Percentiles rank a stretch among this genome's conserved stretches.
These are phyloP conservation scores for Sordariomycetes sp. DNA, from an alignment of 2,329 filamentous ascomycete species.

Conservation along the genomic window DNA sequence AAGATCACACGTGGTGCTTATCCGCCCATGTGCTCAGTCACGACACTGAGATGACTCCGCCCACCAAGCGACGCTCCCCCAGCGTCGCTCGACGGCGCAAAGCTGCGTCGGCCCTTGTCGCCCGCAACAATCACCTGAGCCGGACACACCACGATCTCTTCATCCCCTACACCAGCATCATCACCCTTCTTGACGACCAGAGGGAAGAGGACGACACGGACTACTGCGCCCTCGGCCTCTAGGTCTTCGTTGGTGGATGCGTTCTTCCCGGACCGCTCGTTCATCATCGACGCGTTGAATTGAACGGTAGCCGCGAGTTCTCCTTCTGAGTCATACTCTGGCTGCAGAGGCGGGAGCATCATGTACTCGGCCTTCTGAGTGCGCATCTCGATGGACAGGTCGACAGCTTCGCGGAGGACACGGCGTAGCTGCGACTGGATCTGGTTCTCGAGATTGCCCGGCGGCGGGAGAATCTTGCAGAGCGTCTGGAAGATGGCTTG, in stretches of 20 bases:
- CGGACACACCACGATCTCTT: conserved; percentile 91
- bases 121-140: conserved; percentile 81
- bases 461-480: conserved; percentile 77
- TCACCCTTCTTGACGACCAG: conserved; percentile 94
- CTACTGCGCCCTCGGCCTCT: conserved; percentile 65
- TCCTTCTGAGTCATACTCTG: conserved; percentile 89
- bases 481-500: conserved; percentile 76
- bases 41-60: conserved; percentile 26
- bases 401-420: conserved; percentile 81
- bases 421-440: conserved; percentile 78
- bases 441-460: conserved; percentile 68
- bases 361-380: conserved; percentile 95
- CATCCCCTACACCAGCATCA: conserved; percentile 76
- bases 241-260: conserved; percentile 63
- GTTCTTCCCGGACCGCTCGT: conserved; percentile 68
- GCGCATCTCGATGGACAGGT: conserved; percentile 92
- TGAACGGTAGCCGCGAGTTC: conserved; percentile 79
- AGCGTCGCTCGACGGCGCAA: conserved; percentile 41
- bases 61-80: conserved; percentile 34
- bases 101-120: conserved; percentile 26
- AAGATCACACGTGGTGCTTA: too few species aligned
- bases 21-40: conserved; percentile 20
- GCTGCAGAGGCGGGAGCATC: conserved; percentile 92
- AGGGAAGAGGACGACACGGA: conserved; percentile 90
- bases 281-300: conserved; percentile 94